Conservation (phyloP, 2,329 filamentous ascomycete species). For the Exophiala oligosperma region DNA sequence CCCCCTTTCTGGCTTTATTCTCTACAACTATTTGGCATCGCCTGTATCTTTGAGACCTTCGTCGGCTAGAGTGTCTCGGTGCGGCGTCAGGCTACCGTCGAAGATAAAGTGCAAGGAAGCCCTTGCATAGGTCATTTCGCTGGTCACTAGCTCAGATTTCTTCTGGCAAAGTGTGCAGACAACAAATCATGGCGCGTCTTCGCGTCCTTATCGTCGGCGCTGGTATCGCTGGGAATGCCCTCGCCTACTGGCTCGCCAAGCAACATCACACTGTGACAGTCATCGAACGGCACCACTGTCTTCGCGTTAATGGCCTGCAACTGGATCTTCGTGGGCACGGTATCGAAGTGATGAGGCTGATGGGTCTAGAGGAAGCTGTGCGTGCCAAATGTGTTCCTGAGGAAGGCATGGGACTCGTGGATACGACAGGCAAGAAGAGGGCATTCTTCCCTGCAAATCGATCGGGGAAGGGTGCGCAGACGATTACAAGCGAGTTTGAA, state of each 20-base stretch:
- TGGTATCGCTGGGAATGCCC: conserved; percentile 42
- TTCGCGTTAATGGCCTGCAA: conserved; percentile 53
- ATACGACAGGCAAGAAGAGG: conserved; percentile 38
- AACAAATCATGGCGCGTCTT: conserved; percentile 30
- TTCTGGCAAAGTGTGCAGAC: no score
- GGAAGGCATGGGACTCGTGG: conserved; percentile 49
- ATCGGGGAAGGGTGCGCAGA: conserved; percentile 37
- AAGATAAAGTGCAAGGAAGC: no score
- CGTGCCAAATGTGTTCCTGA: conserved; percentile 46
- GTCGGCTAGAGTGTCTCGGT: no score
- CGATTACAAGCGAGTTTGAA: conserved; percentile 51
- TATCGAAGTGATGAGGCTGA: conserved; percentile 52
- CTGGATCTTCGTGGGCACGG: conserved; percentile 56
- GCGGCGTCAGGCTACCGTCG: no score
- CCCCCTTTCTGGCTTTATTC: no score
- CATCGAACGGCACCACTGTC: conserved; percentile 40
- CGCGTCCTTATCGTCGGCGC: conserved; percentile 52
- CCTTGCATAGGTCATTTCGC: no score
- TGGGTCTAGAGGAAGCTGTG: conserved; percentile 52
- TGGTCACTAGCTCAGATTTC: no score
- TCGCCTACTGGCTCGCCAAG: conserved; percentile 53
- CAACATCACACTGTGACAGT: conserved; percentile 43
- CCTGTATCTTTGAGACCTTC: no score
- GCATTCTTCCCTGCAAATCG: conserved; percentile 46
- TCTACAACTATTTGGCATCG: no score